phyloP scores from a whole-genome alignment of 2,329 filamentous ascomycete genomes.

The Aureobasidium sp. region DNA sequence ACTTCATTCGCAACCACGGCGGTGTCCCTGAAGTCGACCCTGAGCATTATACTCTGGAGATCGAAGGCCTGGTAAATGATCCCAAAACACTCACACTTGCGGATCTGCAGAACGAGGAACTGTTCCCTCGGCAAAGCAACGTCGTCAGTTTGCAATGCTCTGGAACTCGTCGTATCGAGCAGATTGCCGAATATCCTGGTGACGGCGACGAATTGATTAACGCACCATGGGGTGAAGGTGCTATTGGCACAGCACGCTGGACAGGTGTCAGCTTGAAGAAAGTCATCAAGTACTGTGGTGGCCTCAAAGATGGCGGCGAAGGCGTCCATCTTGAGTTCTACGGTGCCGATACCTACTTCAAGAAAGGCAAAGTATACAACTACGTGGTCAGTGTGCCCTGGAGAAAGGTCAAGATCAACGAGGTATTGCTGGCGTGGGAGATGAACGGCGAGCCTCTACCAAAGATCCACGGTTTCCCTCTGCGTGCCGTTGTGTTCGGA shows the following conservation, averaged over 20 bases:
- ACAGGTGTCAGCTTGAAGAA: constrained; percentile 59
- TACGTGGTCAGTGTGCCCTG: constrained; percentile 60
- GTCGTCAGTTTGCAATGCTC: constrained; percentile 58
- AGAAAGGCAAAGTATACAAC: constrained; percentile 55
- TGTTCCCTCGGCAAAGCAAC: constrained; percentile 53
- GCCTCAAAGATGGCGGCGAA: constrained; percentile 44
- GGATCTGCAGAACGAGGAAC: constrained; percentile 51
- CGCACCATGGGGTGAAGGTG: constrained; percentile 51
- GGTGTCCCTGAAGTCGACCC: constrained; percentile 59
- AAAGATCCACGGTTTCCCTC: constrained; percentile 56
- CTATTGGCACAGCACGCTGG: constrained; percentile 57
- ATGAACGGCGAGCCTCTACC: constrained; percentile 62
- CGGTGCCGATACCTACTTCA: constrained; percentile 67
- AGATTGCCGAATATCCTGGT: constrained; percentile 56
- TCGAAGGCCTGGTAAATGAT: constrained; percentile 54
- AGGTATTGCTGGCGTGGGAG: constrained; percentile 61
- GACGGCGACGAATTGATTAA: constrained; percentile 43
- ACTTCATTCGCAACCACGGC: constrained; percentile 65
- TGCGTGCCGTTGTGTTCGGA: constrained; percentile 51
- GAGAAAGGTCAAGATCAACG: constrained; percentile 58
- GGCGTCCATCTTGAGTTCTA: constrained; percentile 54
- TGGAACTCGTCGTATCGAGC: constrained; percentile 60
- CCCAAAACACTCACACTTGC: constrained; percentile 49
- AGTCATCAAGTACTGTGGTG: constrained; percentile 62
- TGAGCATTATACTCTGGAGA: constrained; percentile 43